Evolutionary conservation across 1,284 basidiomycete genomes (phyloP).

Genomic region (Sphagnurus paluster): DNA sequence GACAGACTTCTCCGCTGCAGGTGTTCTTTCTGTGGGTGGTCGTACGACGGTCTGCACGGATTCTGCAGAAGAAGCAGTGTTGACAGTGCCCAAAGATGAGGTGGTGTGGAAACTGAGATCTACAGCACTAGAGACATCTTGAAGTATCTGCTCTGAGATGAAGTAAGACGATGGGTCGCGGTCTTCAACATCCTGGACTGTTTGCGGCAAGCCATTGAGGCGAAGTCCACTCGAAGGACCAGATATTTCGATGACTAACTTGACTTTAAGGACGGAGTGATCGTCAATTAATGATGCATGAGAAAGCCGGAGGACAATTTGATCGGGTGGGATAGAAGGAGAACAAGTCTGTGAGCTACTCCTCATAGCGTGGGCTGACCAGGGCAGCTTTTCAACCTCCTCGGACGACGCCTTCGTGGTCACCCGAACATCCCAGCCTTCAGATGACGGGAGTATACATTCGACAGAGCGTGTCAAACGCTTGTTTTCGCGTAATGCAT

Average conservation of each 20-base stretch:
- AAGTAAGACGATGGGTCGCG: constrained; percentile 60
- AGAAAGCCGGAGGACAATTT: constrained; percentile 66
- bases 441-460: constrained; percentile 71
- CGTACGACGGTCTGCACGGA: constrained; percentile 36
- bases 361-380: constrained; percentile 70
- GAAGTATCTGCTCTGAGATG: constrained; percentile 57
- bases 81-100: constrained; percentile 48
- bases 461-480: constrained; percentile 78
- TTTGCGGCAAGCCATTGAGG: constrained; percentile 81
- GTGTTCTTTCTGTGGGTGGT: constrained; percentile 52
- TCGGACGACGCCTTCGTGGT: constrained; percentile 71
- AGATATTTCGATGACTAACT: constrained; percentile 79
- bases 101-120: constrained; percentile 66
- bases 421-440: constrained; percentile 91
- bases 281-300: constrained; percentile 74
- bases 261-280: constrained; percentile 78
- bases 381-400: constrained; percentile 71
- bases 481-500: constrained; percentile 61
- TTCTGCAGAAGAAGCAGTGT: constrained; percentile 31
- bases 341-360: constrained; percentile 36
- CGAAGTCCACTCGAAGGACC: constrained; percentile 74
- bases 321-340: constrained; percentile 45
- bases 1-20: constrained; percentile 75
- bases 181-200: constrained; percentile 64
- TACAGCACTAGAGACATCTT: constrained; percentile 69